phyloP scores from a whole-genome alignment of 1,284 basidiomycete species.

The Cryptococcus sp. region DNA sequence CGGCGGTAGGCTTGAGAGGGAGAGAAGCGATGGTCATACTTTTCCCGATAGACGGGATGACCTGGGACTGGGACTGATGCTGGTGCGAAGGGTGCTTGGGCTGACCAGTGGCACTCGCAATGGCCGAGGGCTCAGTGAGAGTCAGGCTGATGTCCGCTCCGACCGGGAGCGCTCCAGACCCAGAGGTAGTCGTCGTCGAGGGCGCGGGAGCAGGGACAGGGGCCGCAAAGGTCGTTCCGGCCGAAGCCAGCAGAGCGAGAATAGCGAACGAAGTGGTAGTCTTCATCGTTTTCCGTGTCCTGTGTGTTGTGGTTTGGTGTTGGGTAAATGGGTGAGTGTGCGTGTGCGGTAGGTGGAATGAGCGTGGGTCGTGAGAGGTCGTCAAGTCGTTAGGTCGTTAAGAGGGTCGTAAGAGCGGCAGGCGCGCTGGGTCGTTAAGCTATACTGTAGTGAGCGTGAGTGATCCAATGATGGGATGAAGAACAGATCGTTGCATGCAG shows the following conservation, averaged over 20 bases:
- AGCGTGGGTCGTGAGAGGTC: slow-evolving; percentile 4
- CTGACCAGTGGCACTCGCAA: no score
- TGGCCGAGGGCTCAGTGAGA: neutral
- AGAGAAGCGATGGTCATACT: neutral
- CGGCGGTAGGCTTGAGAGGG: neutral
- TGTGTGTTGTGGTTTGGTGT: slow-evolving; percentile 1
- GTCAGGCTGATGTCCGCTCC: neutral
- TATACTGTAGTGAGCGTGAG: neutral
- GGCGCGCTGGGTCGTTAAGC: neutral
- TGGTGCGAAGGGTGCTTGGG: no score
- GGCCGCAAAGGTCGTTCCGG: slow-evolving; percentile 20
- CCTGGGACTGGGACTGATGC: no score
- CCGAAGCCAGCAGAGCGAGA: slow-evolving; percentile 30
- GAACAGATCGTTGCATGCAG: neutral
- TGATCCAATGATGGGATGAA: slow-evolving; percentile 21
- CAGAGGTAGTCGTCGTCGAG: no score
- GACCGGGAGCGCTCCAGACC: neutral
- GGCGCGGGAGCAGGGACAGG: slow-evolving; percentile 13
- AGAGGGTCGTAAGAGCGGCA: slow-evolving; percentile 1
- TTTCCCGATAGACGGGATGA: neutral
- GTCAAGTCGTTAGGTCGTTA: slow-evolving; percentile 21
- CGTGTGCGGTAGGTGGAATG: slow-evolving; percentile 7
- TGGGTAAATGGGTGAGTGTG: neutral
- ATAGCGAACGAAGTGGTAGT: slow-evolving; percentile 34
- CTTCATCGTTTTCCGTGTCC: slow-evolving; percentile 21